A percentile compares a stretch with the other conserved stretches of the same genome.
phyloP scores from a whole-genome alignment of 1,139 yeast species.

The Geotrichum citri-aurantii region DNA sequence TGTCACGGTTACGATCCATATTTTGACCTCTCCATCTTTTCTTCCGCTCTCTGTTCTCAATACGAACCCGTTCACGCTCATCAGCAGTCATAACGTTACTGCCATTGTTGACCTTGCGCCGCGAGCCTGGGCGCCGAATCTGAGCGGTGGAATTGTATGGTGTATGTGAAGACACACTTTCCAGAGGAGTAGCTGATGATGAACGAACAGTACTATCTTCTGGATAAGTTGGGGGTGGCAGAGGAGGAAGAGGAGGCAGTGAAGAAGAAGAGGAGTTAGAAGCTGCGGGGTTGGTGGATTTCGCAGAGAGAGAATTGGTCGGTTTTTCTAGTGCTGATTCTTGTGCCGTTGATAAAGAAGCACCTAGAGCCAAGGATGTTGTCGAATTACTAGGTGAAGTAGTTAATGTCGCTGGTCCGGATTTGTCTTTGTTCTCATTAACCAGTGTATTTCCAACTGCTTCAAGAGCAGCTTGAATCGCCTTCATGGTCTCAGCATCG shows the following conservation, averaged over 20 bases:
- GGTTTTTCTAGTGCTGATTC: neutral
- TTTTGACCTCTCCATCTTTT: conserved; percentile 88
- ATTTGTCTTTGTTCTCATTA: conserved; percentile 10
- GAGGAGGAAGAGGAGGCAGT: conserved; percentile 8
- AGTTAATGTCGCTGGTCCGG: neutral
- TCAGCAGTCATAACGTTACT: conserved; percentile 29
- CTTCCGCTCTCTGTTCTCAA: conserved; percentile 79
- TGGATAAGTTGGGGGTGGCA: conserved; percentile 11
- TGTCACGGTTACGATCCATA: conserved; percentile 75
- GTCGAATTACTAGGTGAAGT: neutral
- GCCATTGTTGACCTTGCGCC: conserved; percentile 11
- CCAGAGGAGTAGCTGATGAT: conserved; percentile 1
- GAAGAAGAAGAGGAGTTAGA: neutral
- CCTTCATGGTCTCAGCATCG: conserved; percentile 36
- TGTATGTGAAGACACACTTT: neutral
- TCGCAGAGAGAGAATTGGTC: neutral
- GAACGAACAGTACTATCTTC: neutral
- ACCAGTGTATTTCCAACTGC: conserved; percentile 27
- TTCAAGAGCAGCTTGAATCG: conserved; percentile 36
- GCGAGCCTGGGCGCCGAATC: conserved; percentile 8
- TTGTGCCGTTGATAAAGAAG: neutral
- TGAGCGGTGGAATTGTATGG: conserved; percentile 2
- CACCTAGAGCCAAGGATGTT: neutral
- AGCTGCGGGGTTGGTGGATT: neutral
- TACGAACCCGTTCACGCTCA: conserved; percentile 53